A percentile compares a stretch with the other conserved stretches of the same genome.
Conservation (phyloP, 2,329 filamentous ascomycete genomes). For the Alternaria gaisen region DNA sequence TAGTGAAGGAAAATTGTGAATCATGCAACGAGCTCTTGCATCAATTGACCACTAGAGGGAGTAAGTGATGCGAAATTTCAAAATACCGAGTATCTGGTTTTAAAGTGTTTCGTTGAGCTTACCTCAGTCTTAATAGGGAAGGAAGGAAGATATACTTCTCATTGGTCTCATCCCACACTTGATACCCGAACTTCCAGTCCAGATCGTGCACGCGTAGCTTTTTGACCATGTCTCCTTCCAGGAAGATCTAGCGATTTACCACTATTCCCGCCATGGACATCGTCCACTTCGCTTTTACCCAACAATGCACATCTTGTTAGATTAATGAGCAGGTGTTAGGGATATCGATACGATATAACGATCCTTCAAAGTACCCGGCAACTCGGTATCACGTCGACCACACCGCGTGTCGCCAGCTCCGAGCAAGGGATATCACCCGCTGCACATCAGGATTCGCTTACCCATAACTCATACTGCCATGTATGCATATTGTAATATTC, state of each 20-base stretch:
- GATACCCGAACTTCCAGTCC: background rate
- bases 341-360: background rate
- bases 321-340: background rate
- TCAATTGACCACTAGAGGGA: background rate
- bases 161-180: background rate
- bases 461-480: background rate
- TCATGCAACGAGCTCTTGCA: background rate
- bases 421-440: background rate
- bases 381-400: conserved; percentile 2
- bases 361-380: background rate
- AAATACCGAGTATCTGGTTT: background rate
- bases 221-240: background rate
- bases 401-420: background rate
- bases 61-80: conserved; percentile 1
- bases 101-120: conserved; percentile 1
- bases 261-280: background rate
- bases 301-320: background rate
- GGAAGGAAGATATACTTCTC: background rate
- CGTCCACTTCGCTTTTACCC: background rate
- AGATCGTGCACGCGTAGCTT: background rate
- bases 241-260: background rate
- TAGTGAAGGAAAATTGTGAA: conserved; percentile 48
- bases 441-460: background rate
- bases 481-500: background rate
- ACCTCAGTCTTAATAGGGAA: background rate